These are phyloP conservation scores for Leccinum rimulosum DNA, from an alignment of 768 basidiomycete genomes.

Conservation along the genomic window DNA sequence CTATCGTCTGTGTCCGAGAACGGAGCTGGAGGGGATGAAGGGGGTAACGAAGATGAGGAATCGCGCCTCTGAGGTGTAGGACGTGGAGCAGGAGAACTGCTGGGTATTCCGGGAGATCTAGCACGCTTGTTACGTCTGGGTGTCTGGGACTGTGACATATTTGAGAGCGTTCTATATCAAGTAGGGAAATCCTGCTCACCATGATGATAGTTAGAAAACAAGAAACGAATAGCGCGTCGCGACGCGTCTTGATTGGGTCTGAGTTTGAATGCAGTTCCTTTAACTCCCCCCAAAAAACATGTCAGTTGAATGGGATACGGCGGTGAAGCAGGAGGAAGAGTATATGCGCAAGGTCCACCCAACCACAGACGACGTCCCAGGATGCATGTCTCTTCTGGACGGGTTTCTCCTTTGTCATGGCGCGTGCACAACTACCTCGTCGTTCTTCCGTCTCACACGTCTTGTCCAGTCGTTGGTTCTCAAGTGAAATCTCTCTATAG, in stretches of 20 bases:
- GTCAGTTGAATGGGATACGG: constrained; percentile 47
- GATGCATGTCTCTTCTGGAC: constrained; percentile 76
- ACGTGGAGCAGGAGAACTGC: constrained; percentile 43
- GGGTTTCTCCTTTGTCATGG: constrained; percentile 71
- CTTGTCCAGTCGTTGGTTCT: constrained; percentile 60
- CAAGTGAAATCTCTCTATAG: constrained; percentile 88
- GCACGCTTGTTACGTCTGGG: constrained; percentile 62
- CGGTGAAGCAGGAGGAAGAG: constrained; percentile 65
- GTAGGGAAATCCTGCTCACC: constrained; percentile 31
- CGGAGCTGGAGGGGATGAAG: constrained; percentile 77
- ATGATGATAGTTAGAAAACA: constrained; percentile 30
- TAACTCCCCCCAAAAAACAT: too few species aligned
- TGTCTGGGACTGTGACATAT: constrained; percentile 35
- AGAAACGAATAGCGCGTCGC: constrained; percentile 39
- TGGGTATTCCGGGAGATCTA: constrained; percentile 51
- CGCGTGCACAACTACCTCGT: constrained; percentile 24
- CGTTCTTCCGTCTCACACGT: constrained; percentile 11
- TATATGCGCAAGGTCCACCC: constrained; percentile 68
- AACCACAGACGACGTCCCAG: constrained; percentile 74
- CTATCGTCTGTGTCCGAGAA: constrained; percentile 89
- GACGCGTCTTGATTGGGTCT: constrained; percentile 39
- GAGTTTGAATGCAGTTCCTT: constrained; percentile 39
- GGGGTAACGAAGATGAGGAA: constrained; percentile 77
- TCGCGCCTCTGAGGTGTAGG: constrained; percentile 49
- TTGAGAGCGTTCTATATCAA: not conserved